phyloP scores from a whole-genome alignment of 345 rosid species.

The Tarenaya hassleriana region DNA sequence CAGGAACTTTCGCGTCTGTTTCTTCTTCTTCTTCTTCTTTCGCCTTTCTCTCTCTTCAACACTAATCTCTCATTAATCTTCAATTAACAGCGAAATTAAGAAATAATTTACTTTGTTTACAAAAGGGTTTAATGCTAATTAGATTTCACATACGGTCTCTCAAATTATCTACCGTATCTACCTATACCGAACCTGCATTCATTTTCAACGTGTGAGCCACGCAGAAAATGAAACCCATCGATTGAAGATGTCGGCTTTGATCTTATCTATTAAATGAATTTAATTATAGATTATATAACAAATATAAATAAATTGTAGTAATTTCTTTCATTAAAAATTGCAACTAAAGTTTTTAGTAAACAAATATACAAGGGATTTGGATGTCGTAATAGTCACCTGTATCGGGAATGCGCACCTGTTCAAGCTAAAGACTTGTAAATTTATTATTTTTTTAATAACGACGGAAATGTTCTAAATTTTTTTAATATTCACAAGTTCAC shows the following conservation, averaged over 20 bases:
- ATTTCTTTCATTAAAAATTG: too few species aligned
- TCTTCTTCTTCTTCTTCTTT: constrained; percentile 12
- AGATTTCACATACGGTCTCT: neutral
- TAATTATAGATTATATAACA: too few species aligned
- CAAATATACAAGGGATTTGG: too few species aligned
- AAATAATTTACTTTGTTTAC: constrained; percentile 1
- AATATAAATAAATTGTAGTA: too few species aligned
- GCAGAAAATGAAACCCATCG: neutral
- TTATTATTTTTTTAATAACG: too few species aligned
- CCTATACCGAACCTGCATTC: neutral
- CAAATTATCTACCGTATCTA: constrained; percentile 1
- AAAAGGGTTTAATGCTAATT: neutral
- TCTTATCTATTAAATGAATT: too few species aligned
- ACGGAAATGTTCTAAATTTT: too few species aligned
- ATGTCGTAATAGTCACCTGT: too few species aligned
- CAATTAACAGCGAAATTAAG: constrained; percentile 11
- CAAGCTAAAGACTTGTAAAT: too few species aligned
- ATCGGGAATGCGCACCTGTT: too few species aligned
- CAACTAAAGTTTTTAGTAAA: too few species aligned
- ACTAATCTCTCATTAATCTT: constrained; percentile 14
- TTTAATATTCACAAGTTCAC: too few species aligned
- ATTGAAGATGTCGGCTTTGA: neutral
- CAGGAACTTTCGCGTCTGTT: constrained; percentile 22
- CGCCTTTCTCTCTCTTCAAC: constrained; percentile 16
- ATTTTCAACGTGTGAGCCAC: neutral